Conservation (phyloP, 2,329 filamentous ascomycete species). For the Dichotomopilus funicola region DNA sequence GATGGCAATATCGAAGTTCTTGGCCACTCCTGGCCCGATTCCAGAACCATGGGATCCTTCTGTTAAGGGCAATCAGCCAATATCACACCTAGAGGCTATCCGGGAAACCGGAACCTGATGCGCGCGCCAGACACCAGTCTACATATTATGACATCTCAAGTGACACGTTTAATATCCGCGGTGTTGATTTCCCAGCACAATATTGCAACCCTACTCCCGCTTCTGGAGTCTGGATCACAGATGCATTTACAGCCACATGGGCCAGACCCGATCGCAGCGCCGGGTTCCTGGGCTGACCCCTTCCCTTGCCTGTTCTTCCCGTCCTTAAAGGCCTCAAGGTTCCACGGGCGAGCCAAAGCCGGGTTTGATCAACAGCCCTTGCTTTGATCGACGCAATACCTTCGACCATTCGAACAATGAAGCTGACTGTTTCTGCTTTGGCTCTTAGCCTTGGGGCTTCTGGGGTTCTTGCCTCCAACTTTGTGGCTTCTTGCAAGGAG, state of each 20-base stretch:
- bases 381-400: neutral
- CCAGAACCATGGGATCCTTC: neutral
- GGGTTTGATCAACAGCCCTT: neutral
- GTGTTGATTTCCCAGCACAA: neutral
- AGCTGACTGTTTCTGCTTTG: neutral
- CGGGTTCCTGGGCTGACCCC: neutral
- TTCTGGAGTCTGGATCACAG: neutral
- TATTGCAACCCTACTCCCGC: slow-evolving; percentile 3
- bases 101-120: slow-evolving; percentile 3
- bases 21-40: neutral
- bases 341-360: neutral
- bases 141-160: neutral
- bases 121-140: neutral
- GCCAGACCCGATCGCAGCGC: neutral
- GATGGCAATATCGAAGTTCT: neutral
- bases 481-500: slow-evolving; percentile 17
- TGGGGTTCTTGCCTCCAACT: slow-evolving; percentile 12
- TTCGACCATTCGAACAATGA: neutral
- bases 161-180: neutral
- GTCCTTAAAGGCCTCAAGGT: neutral
- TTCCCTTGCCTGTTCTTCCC: neutral
- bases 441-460: neutral
- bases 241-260: neutral
- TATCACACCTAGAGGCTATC: neutral
- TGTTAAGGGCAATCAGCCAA: neutral